Base-by-base conservation (phyloP, 225 moss, liverwort and hornwort genomes). In the Pseudisothecium myosuroides region DNA sequence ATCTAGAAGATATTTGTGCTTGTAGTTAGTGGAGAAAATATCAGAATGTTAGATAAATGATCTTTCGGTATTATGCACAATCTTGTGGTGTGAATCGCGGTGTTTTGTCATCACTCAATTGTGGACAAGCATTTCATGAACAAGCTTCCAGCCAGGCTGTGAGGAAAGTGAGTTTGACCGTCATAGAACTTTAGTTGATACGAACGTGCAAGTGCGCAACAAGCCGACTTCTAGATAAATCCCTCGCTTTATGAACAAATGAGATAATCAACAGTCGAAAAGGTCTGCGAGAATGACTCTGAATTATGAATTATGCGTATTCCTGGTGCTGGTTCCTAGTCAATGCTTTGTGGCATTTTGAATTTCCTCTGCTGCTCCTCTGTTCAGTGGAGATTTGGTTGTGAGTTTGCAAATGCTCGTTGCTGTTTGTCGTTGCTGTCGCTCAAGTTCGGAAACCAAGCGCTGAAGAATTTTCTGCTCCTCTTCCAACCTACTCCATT, bases 401-500 rank as follows among this genome's bases (percentile, higher is more conserved):
- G 88, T 73, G 74, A 88, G 67, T 74, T 55, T 31, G 88, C 63
- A 28, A 39, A 83, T 84, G 86, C 71, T 84, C 69, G 68, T 67
- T 89, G 87, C 52, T 78, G 69, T 69, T 68, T 56, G 69, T 55
- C 56, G 75, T 61, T 89, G 89, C 32, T 87, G 91, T 72, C 85
- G 90, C 85, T 89, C 94, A 78, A 90, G 84, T 19, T 94, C 91
- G 63, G 86, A 80, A 75, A 93, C 88, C 92, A 94, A 88, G 76
- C 85, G 86, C 81, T 94, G 94, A 69, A 94, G 91, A 73, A 89
- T 87, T 66, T 89, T 90, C 56, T 93, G 93, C 90, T 94, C 92
- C 79, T 86, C 92, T 85, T 88, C 90, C 89, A 94, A 88, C 92
- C 93, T 94, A 65, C 84, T 89, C 76, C 79, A 90, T 45, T 87